Evolutionary conservation across 768 basidiomycete species (phyloP).

Genomic region (Pleurotus pulmonarius): DNA sequence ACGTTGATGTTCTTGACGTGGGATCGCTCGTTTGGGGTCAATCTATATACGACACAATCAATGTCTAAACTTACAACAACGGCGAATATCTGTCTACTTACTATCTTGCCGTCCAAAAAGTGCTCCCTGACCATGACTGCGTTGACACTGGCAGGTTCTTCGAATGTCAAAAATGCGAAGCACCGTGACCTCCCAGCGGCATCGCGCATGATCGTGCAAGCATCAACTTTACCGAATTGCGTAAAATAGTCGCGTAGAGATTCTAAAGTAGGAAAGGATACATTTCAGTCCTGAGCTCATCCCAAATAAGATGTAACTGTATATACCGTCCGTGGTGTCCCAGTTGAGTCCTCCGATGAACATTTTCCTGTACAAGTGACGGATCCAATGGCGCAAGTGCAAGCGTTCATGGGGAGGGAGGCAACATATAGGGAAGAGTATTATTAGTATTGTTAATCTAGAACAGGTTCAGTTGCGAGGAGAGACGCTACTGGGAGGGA

Average conservation of each 20-base stretch:
- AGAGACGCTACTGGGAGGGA: slow-evolving; percentile 73
- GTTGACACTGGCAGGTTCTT: slow-evolving; percentile 89
- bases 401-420: slow-evolving; percentile 17
- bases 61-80: neutral
- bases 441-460: slow-evolving; percentile 82
- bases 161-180: slow-evolving; percentile 97
- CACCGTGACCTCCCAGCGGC: slow-evolving; percentile 91
- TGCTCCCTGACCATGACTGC: slow-evolving; percentile 96
- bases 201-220: slow-evolving; percentile 99
- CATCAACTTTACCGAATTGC: slow-evolving; percentile 96
- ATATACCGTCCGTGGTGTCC: slow-evolving; percentile 98
- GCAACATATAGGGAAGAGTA: slow-evolving; percentile 44
- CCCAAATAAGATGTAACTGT: slow-evolving; percentile 33
- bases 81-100: slow-evolving; percentile 38
- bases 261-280: slow-evolving; percentile 45
- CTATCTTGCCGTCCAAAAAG: slow-evolving; percentile 94
- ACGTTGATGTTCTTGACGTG: slow-evolving; percentile 89
- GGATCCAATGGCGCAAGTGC: slow-evolving; percentile 19
- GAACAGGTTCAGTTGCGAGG: slow-evolving; percentile 57
- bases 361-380: slow-evolving; percentile 85
- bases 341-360: slow-evolving; percentile 99
- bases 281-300: slow-evolving; percentile 41
- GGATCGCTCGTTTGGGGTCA: slow-evolving; percentile 99
- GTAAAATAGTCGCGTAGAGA: slow-evolving; percentile 83
- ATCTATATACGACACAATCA: slow-evolving; percentile 52